Conservation (phyloP, 1,284 basidiomycete genomes). For the Clitocybe nebularis region DNA sequence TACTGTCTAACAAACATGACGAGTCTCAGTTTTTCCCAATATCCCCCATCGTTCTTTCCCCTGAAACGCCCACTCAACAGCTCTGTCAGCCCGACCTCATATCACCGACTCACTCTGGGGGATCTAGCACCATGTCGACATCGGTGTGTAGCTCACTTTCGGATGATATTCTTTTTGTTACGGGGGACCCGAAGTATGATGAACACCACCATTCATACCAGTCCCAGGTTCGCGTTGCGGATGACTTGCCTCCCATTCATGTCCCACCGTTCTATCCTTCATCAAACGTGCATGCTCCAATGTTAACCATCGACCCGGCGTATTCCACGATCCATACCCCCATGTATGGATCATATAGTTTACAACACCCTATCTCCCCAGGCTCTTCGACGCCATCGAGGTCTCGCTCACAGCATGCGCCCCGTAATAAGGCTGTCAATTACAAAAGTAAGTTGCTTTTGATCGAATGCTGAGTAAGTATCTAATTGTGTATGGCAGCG, state of each 20-base stretch:
- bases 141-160: constrained; percentile 29
- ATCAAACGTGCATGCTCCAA: constrained; percentile 3
- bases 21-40: too few species aligned
- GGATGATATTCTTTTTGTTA: constrained; percentile 28
- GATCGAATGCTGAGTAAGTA: neutral
- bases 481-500: constrained; percentile 35
- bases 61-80: constrained; percentile 4
- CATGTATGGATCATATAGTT: constrained; percentile 12
- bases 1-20: too few species aligned
- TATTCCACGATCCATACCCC: constrained; percentile 9
- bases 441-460: constrained; percentile 36
- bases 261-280: constrained; percentile 26
- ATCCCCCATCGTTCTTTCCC: too few species aligned
- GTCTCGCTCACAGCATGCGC: constrained; percentile 19
- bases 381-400: constrained; percentile 13
- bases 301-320: constrained; percentile 11
- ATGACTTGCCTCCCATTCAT: constrained; percentile 29
- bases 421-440: constrained; percentile 31
- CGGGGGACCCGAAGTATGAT: constrained; percentile 35
- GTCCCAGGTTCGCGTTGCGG: constrained; percentile 31
- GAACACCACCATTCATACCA: constrained; percentile 37
- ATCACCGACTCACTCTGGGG: constrained; percentile 9
- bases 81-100: constrained; percentile 9
- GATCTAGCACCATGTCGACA: constrained; percentile 19
- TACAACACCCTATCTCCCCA: constrained; percentile 14